These are phyloP conservation scores for Coemansia sp. DNA, from an alignment of 192 early-diverging fungal species.

Conservation along the genomic window DNA sequence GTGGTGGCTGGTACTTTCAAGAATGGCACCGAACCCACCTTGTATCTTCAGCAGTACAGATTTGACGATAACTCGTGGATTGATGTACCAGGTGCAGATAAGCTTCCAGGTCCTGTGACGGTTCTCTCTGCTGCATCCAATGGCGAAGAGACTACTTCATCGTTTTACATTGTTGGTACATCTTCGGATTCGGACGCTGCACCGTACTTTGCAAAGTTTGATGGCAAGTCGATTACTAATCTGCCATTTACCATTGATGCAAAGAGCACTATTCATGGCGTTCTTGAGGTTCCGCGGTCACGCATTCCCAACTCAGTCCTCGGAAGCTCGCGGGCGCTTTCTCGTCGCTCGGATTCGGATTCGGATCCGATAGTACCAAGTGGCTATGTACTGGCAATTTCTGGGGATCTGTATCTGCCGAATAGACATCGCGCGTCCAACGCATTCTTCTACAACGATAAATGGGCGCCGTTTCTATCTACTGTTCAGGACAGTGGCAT, in stretches of 20 bases:
- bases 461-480: conserved; percentile 53
- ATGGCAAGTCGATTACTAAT: conserved; percentile 42
- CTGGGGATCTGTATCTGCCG: conserved; percentile 38
- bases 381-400: conserved; percentile 44
- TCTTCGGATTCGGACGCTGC: conserved; percentile 13
- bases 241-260: conserved; percentile 33
- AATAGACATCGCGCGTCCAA: conserved; percentile 32
- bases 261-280: conserved; percentile 26
- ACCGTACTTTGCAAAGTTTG: conserved; percentile 59
- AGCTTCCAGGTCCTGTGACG: conserved; percentile 56
- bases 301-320: conserved; percentile 46
- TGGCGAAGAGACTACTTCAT: conserved; percentile 13
- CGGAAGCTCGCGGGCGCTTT: conserved; percentile 13
- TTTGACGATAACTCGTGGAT: conserved; percentile 54
- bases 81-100: conserved; percentile 36
- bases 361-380: conserved; percentile 16
- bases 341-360: conserved; percentile 20
- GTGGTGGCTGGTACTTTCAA: conserved; percentile 60
- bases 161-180: conserved; percentile 41
- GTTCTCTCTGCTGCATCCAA: conserved; percentile 43
- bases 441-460: conserved; percentile 44
- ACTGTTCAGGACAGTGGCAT: conserved; percentile 44
- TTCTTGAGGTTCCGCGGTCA: conserved; percentile 34
- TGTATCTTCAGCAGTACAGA: conserved; percentile 56
- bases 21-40: conserved; percentile 45